phyloP scores from a whole-genome alignment of 495 filamentous ascomycete species.

The Penicillium robsamsonii region DNA sequence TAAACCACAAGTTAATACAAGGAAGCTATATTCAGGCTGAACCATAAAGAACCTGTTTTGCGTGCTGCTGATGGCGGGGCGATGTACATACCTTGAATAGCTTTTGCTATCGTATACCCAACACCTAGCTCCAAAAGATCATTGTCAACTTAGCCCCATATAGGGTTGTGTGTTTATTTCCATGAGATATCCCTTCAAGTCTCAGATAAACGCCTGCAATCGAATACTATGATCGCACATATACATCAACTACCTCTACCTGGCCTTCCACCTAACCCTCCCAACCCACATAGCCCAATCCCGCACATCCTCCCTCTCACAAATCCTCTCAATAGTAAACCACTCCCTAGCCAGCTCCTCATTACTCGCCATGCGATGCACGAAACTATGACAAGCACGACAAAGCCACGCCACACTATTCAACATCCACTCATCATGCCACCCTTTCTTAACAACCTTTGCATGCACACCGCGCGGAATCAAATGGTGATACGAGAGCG shows the following conservation, averaged over 20 bases:
- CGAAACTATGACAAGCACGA: constrained; percentile 81
- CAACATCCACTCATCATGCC: constrained; percentile 73
- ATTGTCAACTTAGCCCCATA: neutral
- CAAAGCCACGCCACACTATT: constrained; percentile 88
- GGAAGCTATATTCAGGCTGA: neutral
- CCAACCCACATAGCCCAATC: constrained; percentile 68
- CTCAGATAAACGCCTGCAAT: too few species aligned
- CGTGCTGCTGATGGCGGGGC: too few species aligned
- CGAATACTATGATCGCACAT: too few species aligned
- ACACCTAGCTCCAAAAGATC: neutral
- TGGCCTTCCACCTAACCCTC: constrained; percentile 62
- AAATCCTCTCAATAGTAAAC: constrained; percentile 67
- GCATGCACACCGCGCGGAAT: constrained; percentile 74
- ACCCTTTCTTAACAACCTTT: constrained; percentile 77
- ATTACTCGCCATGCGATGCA: constrained; percentile 72
- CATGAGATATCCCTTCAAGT: too few species aligned
- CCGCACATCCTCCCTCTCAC: constrained; percentile 69
- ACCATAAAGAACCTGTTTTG: neutral
- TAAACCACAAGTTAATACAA: neutral
- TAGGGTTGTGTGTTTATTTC: neutral
- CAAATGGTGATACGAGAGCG: constrained; percentile 79
- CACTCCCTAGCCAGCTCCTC: constrained; percentile 76
- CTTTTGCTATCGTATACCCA: neutral
- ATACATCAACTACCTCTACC: constrained; percentile 22
- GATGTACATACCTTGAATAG: neutral